Conservation (phyloP, 768 basidiomycete species). For the Cystofilobasidium capitatum region DNA sequence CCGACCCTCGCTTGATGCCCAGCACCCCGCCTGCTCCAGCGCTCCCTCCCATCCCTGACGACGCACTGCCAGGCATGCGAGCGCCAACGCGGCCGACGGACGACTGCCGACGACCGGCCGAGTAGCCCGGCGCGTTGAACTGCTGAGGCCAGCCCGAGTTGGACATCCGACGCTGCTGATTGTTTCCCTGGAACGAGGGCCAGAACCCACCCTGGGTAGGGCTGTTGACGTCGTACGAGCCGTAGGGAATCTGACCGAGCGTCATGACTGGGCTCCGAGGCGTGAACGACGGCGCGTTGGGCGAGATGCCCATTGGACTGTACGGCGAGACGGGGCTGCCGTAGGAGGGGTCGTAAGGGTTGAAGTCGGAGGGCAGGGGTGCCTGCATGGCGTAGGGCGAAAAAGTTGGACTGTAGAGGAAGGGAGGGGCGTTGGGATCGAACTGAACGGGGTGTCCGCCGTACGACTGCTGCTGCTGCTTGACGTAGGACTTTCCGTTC, state of each 20-base stretch:
- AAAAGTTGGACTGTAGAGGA: constrained; percentile 5
- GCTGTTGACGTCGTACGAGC: neutral
- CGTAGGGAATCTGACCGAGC: neutral
- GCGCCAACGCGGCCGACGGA: neutral
- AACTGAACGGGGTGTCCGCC: neutral
- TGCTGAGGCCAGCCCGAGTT: constrained; percentile 4
- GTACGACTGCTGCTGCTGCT: neutral
- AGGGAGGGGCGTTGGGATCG: constrained; percentile 4
- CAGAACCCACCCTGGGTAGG: neutral
- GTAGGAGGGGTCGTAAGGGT: neutral
- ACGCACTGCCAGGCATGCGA: neutral
- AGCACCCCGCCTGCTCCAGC: neutral
- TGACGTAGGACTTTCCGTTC: neutral
- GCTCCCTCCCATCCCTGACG: neutral
- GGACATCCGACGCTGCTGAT: neutral
- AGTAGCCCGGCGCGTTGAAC: neutral
- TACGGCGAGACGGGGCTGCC: neutral
- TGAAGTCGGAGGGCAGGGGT: neutral
- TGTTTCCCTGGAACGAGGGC: neutral
- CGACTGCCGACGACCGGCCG: neutral
- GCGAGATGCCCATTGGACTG: neutral
- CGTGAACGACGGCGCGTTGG: neutral
- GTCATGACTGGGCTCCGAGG: neutral
- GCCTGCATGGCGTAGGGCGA: neutral
- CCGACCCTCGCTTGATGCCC: neutral